Evolutionary conservation across 306 rosid genomes (phyloP).

Genomic region (Prunus kanzakura): DNA sequence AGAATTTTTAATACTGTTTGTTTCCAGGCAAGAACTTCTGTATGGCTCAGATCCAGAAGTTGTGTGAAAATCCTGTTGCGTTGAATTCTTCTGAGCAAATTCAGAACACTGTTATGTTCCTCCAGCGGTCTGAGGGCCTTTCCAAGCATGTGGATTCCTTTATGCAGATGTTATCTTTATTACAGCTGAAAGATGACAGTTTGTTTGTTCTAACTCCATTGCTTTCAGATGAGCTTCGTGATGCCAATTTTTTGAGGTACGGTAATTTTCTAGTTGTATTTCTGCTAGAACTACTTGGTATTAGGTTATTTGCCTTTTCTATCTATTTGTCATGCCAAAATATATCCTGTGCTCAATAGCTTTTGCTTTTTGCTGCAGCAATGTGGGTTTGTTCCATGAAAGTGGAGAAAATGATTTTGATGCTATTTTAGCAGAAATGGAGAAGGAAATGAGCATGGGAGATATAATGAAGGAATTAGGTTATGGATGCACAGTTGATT

Average conservation of each 20-base stretch:
- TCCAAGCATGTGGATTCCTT: conserved; percentile 91
- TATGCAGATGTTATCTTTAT: conserved; percentile 84
- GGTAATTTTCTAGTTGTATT: conserved; percentile 10
- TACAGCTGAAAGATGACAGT: conserved; percentile 62
- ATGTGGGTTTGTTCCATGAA: conserved; percentile 61
- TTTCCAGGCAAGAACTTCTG: conserved; percentile 78
- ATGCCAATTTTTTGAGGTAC: conserved; percentile 70
- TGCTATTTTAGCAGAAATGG: conserved; percentile 93
- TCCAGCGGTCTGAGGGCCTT: conserved; percentile 77
- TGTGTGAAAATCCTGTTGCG: conserved; percentile 60
- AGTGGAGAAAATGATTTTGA: conserved; percentile 77
- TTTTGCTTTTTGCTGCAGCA: conserved; percentile 40
- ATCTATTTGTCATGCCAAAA: conserved; percentile 4
- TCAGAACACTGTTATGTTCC: conserved; percentile 69
- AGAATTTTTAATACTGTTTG: conserved; percentile 8
- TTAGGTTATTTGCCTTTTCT: conserved; percentile 10
- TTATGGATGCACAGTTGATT: conserved; percentile 88
- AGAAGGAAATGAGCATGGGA: conserved; percentile 93
- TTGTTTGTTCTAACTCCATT: conserved; percentile 65
- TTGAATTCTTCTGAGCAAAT: conserved; percentile 62
- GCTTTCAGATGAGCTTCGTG: conserved; percentile 74
- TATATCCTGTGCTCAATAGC: conserved; percentile 19
- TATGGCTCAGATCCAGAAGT: conserved; percentile 74
- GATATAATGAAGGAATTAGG: conserved; percentile 97
- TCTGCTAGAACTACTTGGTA: conserved; percentile 23